Evolutionary conservation across 176 grass and related monocot species (phyloP).

Genomic region (Oropetium thomaeum): DNA sequence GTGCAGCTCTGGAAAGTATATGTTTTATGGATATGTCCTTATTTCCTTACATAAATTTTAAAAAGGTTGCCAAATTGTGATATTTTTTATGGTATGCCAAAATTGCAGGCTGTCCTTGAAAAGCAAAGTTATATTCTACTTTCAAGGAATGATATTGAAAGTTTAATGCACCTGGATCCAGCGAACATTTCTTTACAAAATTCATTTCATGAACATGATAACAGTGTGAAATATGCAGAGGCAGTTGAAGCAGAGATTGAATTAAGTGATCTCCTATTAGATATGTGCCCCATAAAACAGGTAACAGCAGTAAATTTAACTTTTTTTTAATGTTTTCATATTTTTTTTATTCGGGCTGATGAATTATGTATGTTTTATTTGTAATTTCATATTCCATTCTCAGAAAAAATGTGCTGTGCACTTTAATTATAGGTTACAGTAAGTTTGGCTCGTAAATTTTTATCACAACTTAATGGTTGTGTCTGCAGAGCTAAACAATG

Average conservation of each 20-base stretch:
- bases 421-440: not conserved
- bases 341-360: not conserved
- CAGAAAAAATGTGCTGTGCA: not conserved
- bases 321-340: not conserved
- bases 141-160: slow-evolving; percentile 90
- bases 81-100: slow-evolving; percentile 28
- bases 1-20: not conserved
- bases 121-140: slow-evolving; percentile 97
- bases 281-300: slow-evolving; percentile 93
- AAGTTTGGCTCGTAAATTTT: not conserved
- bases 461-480: slow-evolving; percentile 2
- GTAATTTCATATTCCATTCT: slow-evolving; percentile 8
- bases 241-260: slow-evolving; percentile 79
- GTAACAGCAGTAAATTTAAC: slow-evolving; percentile 38
- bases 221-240: slow-evolving; percentile 54
- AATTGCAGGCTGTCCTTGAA: slow-evolving; percentile 85
- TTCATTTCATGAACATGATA: slow-evolving; percentile 50
- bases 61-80: not conserved
- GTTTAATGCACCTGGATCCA: slow-evolving; percentile 83
- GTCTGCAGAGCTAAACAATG: not conserved
- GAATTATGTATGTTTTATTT: not conserved
- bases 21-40: not conserved
- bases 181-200: slow-evolving; percentile 68
- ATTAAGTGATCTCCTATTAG: slow-evolving; percentile 82
- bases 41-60: not conserved